Conservation (phyloP, 169 alveolate genomes). For the Plasmodium vivax region DNA sequence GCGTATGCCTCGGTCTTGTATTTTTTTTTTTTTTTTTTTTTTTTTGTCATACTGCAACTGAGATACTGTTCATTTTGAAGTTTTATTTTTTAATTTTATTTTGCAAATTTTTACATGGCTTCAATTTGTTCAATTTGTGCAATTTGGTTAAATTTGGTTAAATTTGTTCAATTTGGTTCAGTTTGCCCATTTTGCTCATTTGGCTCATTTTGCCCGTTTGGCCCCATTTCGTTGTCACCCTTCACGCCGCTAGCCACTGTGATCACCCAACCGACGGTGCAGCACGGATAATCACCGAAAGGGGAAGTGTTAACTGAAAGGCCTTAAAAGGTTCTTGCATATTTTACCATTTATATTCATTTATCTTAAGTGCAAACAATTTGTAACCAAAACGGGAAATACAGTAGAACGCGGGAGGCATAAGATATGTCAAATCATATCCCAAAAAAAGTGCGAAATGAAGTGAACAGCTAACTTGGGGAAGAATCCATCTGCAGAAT, state of each 20-base stretch:
- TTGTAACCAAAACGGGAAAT: neutral
- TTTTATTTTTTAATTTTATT: neutral
- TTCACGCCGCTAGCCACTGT: neutral
- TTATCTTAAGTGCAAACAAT: neutral
- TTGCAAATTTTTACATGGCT: neutral
- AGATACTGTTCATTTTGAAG: neutral
- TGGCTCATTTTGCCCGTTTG: neutral
- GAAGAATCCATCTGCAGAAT: neutral
- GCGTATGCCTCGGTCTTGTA: neutral
- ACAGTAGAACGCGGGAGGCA: neutral
- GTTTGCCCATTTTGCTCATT: neutral
- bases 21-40: neutral
- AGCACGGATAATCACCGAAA: neutral
- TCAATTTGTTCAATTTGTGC: neutral
- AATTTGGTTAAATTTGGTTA: neutral
- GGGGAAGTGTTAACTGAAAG: neutral
- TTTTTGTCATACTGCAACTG: neutral
- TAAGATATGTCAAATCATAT: neutral
- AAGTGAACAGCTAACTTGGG: neutral
- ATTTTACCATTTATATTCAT: neutral
- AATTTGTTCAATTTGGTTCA: neutral
- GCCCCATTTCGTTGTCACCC: neutral
- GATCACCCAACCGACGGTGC: neutral
- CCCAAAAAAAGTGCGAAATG: neutral
- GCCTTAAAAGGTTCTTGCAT: neutral